Base-by-base conservation (phyloP, 116 monocot genomes). In the Thalassia testudinum region DNA sequence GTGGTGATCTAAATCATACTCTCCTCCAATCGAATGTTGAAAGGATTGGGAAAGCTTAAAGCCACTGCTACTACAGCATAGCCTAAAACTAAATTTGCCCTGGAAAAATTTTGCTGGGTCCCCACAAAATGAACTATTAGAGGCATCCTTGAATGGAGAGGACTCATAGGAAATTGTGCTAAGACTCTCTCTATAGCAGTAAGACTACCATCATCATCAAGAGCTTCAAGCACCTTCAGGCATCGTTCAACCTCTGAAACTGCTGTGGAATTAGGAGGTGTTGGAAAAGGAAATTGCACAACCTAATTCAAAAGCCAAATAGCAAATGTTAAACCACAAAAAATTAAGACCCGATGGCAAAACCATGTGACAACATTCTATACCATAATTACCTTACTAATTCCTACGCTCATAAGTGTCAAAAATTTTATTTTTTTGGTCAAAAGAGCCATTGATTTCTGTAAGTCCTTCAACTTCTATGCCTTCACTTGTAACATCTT, bases 221-320 rank as follows among this genome's bases (percentile, higher is more conserved):
- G n/a, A n/a, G n/a, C n/a, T n/a, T n/a, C n/a, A n/a, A n/a, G n/a
- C n/a, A n/a, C n/a, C n/a, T n/a, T 84, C 25, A 85, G 69, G 70
- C 85, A 82, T 21, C 54, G 50, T 42, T 97, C 89, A 57, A 89
- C 97, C 73, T 97, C 89, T 27, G 45, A 27, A 57, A 97, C 53
- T 43, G 85, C 81, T 52, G 49, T 54, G 15, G 62, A 47, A 52
- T 70, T 70, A 22, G 97, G 97, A 57, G 85, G 81, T 38, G 97
- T 85, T 47, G 97, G 97, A 61, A 97, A 97, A 45, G 97, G 97
- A 65, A 97, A 97, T 60, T 97, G 84, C 62, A 27, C 85, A 68
- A 89, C 97, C 97, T 97, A 47, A 5, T 62, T 50, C 13, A 47
- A 28, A 54, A 16, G 38, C n/a, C 7, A 7, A 40, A 8, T 40